phyloP scores from a whole-genome alignment of 257 asterid genomes.

The Gynochthodes officinalis region DNA sequence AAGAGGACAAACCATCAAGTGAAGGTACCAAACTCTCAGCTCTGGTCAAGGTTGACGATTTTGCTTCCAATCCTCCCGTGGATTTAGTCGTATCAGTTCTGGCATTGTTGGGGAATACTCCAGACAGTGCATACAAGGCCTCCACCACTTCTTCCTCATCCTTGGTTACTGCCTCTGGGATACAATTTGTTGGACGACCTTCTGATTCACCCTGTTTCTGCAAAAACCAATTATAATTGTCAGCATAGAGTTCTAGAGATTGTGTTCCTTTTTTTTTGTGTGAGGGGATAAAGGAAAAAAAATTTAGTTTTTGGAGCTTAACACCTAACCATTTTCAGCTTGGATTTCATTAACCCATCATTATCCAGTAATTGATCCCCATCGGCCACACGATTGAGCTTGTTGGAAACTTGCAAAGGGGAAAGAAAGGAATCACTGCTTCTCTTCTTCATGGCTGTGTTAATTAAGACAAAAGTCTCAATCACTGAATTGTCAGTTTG shows the following conservation, averaged over 20 bases:
- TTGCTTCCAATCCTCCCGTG: constrained; percentile 30
- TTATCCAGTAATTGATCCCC: constrained; percentile 33
- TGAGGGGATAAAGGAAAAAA: background rate
- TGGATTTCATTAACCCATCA: constrained; percentile 42
- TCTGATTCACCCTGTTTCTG: constrained; percentile 33
- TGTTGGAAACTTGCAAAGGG: constrained; percentile 34
- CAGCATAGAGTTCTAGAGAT: constrained; percentile 6
- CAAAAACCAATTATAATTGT: constrained; percentile 21
- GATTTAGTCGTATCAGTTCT: constrained; percentile 22
- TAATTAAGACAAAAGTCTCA: constrained; percentile 1
- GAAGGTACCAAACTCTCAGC: constrained; percentile 28
- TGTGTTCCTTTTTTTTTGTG: background rate
- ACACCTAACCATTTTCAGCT: constrained; percentile 46
- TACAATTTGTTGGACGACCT: constrained; percentile 6
- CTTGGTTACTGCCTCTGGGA: constrained; percentile 40
- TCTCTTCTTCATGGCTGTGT: constrained; percentile 65
- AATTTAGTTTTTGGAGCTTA: constrained; percentile 12
- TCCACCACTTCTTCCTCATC: constrained; percentile 95
- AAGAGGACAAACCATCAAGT: constrained; percentile 35
- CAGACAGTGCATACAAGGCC: constrained; percentile 67
- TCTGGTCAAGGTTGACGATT: constrained; percentile 30
- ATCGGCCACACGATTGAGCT: constrained; percentile 32
- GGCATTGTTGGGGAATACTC: constrained; percentile 37
- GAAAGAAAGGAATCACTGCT: constrained; percentile 35
- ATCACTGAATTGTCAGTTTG: background rate